Evolutionary conservation across 345 rosid genomes (phyloP).

Genomic region (Salix koriyanagi): DNA sequence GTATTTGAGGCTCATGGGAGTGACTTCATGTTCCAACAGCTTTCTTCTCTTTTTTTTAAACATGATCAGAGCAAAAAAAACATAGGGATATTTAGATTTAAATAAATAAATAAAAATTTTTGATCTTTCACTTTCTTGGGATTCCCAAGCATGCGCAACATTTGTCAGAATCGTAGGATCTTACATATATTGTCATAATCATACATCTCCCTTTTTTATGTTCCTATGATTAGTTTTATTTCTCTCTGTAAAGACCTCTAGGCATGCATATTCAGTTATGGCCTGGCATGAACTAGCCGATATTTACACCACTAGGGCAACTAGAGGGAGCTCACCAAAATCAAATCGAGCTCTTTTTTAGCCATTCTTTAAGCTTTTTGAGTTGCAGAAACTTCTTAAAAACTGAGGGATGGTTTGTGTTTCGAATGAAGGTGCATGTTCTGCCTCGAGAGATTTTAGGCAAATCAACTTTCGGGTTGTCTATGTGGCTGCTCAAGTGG

Average conservation of each 20-base stretch:
- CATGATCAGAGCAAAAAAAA: not conserved
- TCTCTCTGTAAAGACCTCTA: conserved; percentile 1
- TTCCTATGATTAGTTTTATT: conserved; percentile 5
- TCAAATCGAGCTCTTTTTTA: conserved; percentile 4
- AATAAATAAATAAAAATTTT: not conserved
- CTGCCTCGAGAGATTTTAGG: conserved; percentile 93
- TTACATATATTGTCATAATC: conserved; percentile 12
- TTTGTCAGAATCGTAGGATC: conserved; percentile 18
- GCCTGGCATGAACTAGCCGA: conserved; percentile 23
- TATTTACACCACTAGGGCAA: not conserved
- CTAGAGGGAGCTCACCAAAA: not conserved
- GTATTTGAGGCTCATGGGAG: not conserved
- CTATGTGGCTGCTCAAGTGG: conserved; percentile 81
- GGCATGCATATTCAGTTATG: conserved; percentile 18
- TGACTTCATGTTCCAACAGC: conserved; percentile 42
- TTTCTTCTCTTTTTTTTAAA: not conserved
- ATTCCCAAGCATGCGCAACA: conserved; percentile 53
- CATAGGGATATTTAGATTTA: not conserved
- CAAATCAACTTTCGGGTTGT: conserved; percentile 68
- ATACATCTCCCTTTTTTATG: conserved; percentile 13
- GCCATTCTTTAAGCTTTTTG: conserved; percentile 6
- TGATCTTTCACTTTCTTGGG: conserved; percentile 49
- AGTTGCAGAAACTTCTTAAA: not conserved
- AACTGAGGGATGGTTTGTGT: not conserved
- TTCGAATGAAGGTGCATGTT: conserved; percentile 66